These are phyloP conservation scores for Trichoderma lentiforme DNA, from an alignment of 2,329 filamentous ascomycete genomes.

Conservation along the genomic window DNA sequence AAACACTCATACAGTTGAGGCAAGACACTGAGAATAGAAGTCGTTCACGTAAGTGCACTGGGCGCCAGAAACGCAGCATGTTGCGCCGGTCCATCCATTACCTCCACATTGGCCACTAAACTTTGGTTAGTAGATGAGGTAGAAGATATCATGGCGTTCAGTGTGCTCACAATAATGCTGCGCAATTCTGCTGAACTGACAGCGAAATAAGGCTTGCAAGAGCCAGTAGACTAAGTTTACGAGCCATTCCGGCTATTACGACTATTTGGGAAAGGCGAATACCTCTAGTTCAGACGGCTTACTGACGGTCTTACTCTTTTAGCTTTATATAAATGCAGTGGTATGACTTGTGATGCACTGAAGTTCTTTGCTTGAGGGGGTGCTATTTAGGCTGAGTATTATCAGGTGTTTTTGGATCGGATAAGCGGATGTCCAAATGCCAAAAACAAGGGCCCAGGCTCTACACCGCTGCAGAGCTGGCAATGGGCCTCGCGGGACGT, in stretches of 20 bases:
- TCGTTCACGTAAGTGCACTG: not conserved
- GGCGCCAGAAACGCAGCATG: not conserved
- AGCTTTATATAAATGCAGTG: not conserved
- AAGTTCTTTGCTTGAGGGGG: not conserved
- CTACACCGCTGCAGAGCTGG: not conserved
- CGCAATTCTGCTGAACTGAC: slow-evolving; percentile 1
- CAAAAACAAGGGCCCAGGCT: not conserved
- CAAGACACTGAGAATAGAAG: slow-evolving; percentile 4
- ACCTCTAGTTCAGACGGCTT: not conserved
- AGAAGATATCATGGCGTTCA: not conserved
- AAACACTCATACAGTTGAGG: not conserved
- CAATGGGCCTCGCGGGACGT: not conserved
- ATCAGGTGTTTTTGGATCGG: not conserved
- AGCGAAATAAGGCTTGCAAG: not conserved
- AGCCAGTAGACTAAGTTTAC: not conserved
- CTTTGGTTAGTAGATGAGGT: not conserved
- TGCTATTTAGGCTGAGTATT: slow-evolving; percentile 13
- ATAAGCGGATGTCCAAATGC: not conserved
- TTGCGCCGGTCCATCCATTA: not conserved
- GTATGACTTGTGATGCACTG: not conserved
- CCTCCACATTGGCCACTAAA: slow-evolving; percentile 6
- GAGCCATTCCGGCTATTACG: not conserved
- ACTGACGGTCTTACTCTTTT: not conserved
- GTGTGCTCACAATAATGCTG: slow-evolving; percentile 2
- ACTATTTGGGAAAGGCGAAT: not conserved